These are phyloP conservation scores for Magnusiomyces tetraspermus DNA, from an alignment of 1,139 yeast species.

Conservation along the genomic window DNA sequence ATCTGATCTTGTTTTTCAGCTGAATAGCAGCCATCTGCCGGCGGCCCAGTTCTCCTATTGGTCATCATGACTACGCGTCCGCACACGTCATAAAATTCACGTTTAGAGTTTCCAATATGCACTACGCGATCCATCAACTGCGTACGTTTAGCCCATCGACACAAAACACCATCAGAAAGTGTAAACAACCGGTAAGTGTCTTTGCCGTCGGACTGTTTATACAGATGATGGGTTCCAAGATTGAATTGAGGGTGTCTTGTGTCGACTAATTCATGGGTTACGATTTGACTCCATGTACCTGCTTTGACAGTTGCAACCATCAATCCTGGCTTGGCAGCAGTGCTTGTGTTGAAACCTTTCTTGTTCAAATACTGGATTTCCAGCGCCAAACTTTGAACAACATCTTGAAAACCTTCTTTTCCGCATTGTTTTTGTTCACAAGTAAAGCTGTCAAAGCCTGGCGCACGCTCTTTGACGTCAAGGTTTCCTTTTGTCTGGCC, in stretches of 20 bases:
- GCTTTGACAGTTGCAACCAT: constrained; percentile 53
- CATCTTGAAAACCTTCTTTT: no score
- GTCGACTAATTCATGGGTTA: constrained; percentile 42
- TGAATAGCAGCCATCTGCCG: no score
- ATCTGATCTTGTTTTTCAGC: no score
- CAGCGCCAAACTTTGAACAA: no score
- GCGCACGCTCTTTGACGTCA: no score
- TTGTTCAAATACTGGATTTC: no score
- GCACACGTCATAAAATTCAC: constrained; percentile 52
- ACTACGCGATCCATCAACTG: constrained; percentile 47
- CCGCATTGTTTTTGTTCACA: no score
- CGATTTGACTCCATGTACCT: constrained; percentile 49
- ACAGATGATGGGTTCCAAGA: constrained; percentile 53
- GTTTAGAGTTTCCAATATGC: constrained; percentile 51
- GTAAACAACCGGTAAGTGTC: constrained; percentile 52
- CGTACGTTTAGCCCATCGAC: constrained; percentile 57
- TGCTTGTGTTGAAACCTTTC: no score
- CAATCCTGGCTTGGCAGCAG: no score
- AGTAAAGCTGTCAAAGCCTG: no score
- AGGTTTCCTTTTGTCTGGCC: no score
- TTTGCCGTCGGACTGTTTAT: constrained; percentile 50
- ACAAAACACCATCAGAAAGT: constrained; percentile 48
- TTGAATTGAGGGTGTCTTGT: constrained; percentile 33
- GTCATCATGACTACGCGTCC: constrained; percentile 27
- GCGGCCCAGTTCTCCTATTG: no score